Conservation (phyloP, 2,329 filamentous ascomycete species). For the Aschersonia sp. region DNA sequence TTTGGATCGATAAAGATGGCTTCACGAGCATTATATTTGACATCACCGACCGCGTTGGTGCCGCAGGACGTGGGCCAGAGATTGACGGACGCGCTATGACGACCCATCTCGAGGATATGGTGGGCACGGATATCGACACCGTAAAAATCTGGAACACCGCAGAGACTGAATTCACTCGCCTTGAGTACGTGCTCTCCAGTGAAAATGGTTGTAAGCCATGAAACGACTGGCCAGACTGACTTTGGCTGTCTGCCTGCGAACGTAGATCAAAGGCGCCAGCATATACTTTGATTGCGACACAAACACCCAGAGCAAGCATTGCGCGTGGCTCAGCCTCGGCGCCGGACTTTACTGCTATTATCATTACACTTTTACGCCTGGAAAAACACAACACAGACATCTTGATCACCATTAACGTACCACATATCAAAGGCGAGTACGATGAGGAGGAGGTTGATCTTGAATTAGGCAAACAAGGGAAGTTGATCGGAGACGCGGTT, state of each 20-base stretch:
- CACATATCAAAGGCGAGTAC: conserved; percentile 63
- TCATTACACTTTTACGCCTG: conserved; percentile 64
- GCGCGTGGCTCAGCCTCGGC: conserved; percentile 20
- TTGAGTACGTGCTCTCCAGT: conserved; percentile 26
- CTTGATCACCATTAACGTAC: conserved; percentile 76
- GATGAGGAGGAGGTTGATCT: conserved; percentile 57
- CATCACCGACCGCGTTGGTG: conserved; percentile 66
- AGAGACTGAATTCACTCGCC: conserved; percentile 39
- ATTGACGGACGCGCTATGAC: conserved; percentile 57
- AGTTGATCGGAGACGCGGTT: conserved; percentile 52
- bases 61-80: conserved; percentile 35
- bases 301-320: conserved; percentile 27
- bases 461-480: conserved; percentile 48
- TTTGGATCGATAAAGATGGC: conserved; percentile 71
- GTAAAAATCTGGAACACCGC: conserved; percentile 54
- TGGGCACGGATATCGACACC: conserved; percentile 46
- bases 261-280: conserved; percentile 35
- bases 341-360: conserved; percentile 56
- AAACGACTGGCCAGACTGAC: too few species aligned
- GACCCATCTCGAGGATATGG: conserved; percentile 54
- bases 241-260: background rate
- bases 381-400: conserved; percentile 66
- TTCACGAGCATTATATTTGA: conserved; percentile 84
- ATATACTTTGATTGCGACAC: conserved; percentile 56
- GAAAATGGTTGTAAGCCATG: too few species aligned